These are phyloP conservation scores for Salix koriyanagi DNA, from an alignment of 345 rosid genomes.

Conservation along the genomic window DNA sequence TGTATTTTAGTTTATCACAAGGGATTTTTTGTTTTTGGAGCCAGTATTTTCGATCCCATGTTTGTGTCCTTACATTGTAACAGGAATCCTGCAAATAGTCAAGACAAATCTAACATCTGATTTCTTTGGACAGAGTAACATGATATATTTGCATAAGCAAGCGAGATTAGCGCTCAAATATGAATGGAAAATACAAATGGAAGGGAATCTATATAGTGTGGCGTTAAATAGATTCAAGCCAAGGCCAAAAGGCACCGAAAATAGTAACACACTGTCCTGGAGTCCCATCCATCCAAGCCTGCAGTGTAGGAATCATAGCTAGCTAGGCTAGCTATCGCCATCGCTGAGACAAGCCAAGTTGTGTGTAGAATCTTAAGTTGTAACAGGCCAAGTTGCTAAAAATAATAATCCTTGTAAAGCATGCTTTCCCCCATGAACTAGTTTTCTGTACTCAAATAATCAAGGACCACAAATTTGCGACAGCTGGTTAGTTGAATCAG, in stretches of 20 bases:
- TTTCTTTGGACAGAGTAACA: neutral
- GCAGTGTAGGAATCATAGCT: neutral
- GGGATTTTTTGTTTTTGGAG: slow-evolving; percentile 21
- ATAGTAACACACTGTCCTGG: neutral
- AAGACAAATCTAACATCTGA: neutral
- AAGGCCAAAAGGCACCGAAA: neutral
- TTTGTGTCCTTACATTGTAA: slow-evolving; percentile 18
- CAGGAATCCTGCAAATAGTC: slow-evolving; percentile 27
- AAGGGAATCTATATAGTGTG: neutral
- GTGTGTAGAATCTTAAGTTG: neutral
- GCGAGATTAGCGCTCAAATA: neutral
- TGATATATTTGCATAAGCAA: neutral
- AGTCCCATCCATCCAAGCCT: neutral
- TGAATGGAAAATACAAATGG: neutral
- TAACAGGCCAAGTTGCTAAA: neutral
- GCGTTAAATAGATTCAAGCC: neutral
- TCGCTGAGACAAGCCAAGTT: neutral
- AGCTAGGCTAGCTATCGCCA: neutral
- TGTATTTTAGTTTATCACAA: neutral
- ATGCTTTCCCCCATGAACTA: neutral
- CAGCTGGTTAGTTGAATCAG: neutral
- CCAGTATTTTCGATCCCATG: slow-evolving; percentile 6
- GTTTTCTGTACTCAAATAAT: neutral
- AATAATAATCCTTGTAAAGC: neutral
- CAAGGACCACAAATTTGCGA: neutral